Evolutionary conservation across 2,329 filamentous ascomycete genomes (phyloP).

Genomic region (Arthrobotrys conoides): DNA sequence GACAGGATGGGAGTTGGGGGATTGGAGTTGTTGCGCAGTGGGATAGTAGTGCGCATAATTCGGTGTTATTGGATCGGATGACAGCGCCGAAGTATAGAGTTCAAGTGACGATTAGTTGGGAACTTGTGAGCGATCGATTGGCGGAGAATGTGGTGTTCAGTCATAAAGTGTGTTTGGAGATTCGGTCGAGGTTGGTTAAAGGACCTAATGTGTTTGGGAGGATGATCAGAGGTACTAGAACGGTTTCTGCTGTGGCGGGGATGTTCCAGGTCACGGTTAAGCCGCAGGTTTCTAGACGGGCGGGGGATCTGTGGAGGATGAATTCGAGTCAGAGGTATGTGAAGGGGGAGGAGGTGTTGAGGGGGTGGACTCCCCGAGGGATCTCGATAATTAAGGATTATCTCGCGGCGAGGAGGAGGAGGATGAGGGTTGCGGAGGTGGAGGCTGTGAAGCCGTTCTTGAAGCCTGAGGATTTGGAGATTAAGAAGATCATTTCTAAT

Average conservation of each 20-base stretch:
- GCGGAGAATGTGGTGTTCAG: slow-evolving; percentile 90
- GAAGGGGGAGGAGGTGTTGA: slow-evolving; percentile 91
- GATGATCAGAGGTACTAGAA: slow-evolving; percentile 85
- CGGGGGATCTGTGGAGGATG: slow-evolving; percentile 95
- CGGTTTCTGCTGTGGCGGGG: slow-evolving; percentile 87
- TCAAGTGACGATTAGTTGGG: slow-evolving; percentile 88
- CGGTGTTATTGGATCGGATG: slow-evolving; percentile 90
- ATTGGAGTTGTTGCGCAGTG: slow-evolving; percentile 92
- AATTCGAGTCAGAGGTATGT: slow-evolving; percentile 95
- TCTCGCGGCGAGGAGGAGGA: slow-evolving; percentile 80
- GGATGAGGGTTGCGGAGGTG: slow-evolving; percentile 81
- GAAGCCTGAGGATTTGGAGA: slow-evolving; percentile 67
- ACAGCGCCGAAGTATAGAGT: slow-evolving; percentile 94
- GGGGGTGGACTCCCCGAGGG: slow-evolving; percentile 87
- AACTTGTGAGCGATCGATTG: slow-evolving; percentile 84
- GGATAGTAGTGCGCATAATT: slow-evolving; percentile 94
- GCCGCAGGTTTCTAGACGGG: slow-evolving; percentile 89
- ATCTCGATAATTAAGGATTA: slow-evolving; percentile 93
- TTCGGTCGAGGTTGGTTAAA: slow-evolving; percentile 76
- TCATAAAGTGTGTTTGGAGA: slow-evolving; percentile 84
- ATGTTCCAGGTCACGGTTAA: slow-evolving; percentile 90
- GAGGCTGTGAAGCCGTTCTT: slow-evolving; percentile 80
- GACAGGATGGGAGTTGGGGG: slow-evolving; percentile 89
- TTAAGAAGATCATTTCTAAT: slow-evolving; percentile 63
- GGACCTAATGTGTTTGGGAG: slow-evolving; percentile 89